A percentile compares a stretch with the other conserved stretches of the same genome.
These are phyloP conservation scores for Colletotrichum cuscutae DNA, from an alignment of 2,329 filamentous ascomycete species.

Conservation along the genomic window DNA sequence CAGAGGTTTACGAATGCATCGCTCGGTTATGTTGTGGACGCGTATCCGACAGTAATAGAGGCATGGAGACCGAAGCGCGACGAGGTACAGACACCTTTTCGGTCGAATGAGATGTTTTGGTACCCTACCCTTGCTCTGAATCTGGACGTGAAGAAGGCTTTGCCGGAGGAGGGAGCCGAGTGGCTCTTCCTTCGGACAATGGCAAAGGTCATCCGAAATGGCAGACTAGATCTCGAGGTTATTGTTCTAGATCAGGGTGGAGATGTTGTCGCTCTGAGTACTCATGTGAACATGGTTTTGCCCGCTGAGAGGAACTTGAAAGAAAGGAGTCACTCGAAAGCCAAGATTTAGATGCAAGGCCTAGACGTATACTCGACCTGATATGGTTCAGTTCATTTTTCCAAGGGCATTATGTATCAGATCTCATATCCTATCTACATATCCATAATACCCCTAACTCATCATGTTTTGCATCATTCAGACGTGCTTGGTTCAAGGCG, in stretches of 20 bases:
- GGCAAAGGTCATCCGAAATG: conserved; percentile 75
- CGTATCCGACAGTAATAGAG: conserved; percentile 75
- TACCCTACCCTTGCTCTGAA: conserved; percentile 82
- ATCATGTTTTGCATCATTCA: too few relatives aligned
- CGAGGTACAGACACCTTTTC: conserved; percentile 46
- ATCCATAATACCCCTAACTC: too few relatives aligned
- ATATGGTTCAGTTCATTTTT: too few relatives aligned
- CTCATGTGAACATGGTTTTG: conserved; percentile 34
- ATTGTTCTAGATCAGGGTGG: conserved; percentile 65
- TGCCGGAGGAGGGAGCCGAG: conserved; percentile 75
- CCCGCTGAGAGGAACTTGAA: conserved; percentile 35
- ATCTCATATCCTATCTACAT: too few relatives aligned
- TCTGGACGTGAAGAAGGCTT: conserved; percentile 78
- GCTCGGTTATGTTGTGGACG: conserved; percentile 75
- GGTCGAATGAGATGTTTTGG: conserved; percentile 63
- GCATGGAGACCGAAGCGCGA: conserved; percentile 47
- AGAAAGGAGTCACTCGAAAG: conserved; percentile 19
- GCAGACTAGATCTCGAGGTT: conserved; percentile 80
- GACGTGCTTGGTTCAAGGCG: neutral
- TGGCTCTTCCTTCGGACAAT: conserved; percentile 76
- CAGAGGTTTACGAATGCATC: conserved; percentile 72
- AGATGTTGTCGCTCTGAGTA: conserved; percentile 43
- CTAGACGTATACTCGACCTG: neutral
- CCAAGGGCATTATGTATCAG: too few relatives aligned
- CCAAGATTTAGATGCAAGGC: neutral